Percentiles rank a stretch among this genome's conserved stretches.
Evolutionary conservation across 163 green algal genomes (phyloP).

Genomic region (Coccomyxa subellipsoidea): DNA sequence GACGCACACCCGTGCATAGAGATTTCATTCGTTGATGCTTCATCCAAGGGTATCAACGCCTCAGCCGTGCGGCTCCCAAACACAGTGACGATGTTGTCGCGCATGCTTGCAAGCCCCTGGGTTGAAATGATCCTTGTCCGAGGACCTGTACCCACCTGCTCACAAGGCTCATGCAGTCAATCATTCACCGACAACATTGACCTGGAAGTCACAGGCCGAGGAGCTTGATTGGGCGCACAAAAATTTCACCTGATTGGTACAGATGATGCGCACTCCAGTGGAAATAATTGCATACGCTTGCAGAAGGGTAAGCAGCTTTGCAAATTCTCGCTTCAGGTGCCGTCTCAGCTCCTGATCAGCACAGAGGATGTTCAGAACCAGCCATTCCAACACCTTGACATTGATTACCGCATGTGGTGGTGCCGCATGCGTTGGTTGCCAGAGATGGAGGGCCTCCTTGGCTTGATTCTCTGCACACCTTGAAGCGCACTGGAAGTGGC

Average conservation of each 20-base stretch:
- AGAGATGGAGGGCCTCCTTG: background rate
- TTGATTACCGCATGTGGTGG: no score
- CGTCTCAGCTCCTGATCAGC: slow-evolving; percentile 74
- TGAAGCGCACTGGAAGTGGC: slow-evolving; percentile 83
- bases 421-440: no score
- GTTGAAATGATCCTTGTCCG: slow-evolving; percentile 68
- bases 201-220: no score
- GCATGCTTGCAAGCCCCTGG: slow-evolving; percentile 23
- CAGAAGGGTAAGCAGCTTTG: slow-evolving; percentile 71
- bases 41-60: slow-evolving; percentile 63
- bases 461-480: slow-evolving; percentile 33
- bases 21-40: background rate
- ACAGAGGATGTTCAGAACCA: slow-evolving; percentile 5
- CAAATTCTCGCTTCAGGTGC: slow-evolving; percentile 85
- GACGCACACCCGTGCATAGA: slow-evolving; percentile 20
- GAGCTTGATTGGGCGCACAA: no score
- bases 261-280: slow-evolving; percentile 66
- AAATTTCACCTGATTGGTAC: slow-evolving; percentile 69
- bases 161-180: background rate
- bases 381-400: no score
- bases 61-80: slow-evolving; percentile 73
- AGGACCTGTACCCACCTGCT: slow-evolving; percentile 24
- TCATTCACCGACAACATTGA: background rate
- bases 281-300: slow-evolving; percentile 76
- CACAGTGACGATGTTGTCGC: slow-evolving; percentile 73